Evolutionary conservation across 106 monocot species (phyloP), one percentile per base, ranked within the genome.

Genomic region (Dioscorea zingiberensis): DNA sequence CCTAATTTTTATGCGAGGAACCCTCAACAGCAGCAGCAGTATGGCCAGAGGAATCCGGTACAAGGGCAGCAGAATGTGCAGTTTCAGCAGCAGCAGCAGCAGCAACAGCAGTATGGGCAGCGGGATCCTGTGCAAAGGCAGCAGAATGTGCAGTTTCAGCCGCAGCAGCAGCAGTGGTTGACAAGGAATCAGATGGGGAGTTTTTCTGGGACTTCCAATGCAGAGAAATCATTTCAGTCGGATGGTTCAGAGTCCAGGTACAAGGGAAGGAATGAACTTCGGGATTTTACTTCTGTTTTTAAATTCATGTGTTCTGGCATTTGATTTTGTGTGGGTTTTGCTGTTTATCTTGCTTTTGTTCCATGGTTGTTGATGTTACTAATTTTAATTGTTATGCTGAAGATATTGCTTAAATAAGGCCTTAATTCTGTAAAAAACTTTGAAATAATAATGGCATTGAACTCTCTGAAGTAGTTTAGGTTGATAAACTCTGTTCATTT

Each of bases 161-260:
- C 69, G 51, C 83, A 77, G 58, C 85, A 87, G 53, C 93, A 88
- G 73, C 83, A 86, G 47, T 87, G 89, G 94, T 23, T 73, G 71
- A 62, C 47, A 48, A 48, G 24, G 25, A 25, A 60, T 49, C 23
- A 58, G 21, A 49, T 48, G 25, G 77, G 57, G 21, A 23, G 48
- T 12, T 27, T 48, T 59, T 61, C 21, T 7, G 69, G 76, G 8
- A 38, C 54, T 23, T 69, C 64, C 21, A 72, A 63, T 19, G 38
- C 13, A 1, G 25, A 13, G 22, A 78, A 65, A 28, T 10, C 44
- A 15, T 51, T 62, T 70, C 79, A 62, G 7, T 28, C 79, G 2
- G 84, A 77, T 49, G 54, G 57, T 48, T 23, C 75, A 0, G 77
- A 85, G 60, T 58, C 77, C 7, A 93, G 80, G 92, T 87, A 64